Evolutionary conservation across 352 stramenopile species (phyloP).

Genomic region (Plasmopara halstedii): DNA sequence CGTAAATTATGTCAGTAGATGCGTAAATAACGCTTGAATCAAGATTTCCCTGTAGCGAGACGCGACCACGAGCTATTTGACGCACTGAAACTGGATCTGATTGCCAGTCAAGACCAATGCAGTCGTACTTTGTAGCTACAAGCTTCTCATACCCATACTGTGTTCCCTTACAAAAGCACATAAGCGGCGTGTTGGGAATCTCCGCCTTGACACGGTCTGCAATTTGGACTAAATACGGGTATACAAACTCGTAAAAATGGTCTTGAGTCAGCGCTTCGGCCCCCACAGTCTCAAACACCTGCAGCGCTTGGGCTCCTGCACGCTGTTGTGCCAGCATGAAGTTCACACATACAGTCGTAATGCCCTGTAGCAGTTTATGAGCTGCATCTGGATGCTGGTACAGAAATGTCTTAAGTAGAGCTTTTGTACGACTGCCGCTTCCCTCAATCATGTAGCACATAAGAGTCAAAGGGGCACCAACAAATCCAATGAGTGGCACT

Average conservation of each 20-base stretch:
- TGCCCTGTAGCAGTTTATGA: constrained; percentile 87
- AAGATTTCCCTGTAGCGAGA: constrained; percentile 90
- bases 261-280: constrained; percentile 91
- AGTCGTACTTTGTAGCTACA: constrained; percentile 88
- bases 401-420: constrained; percentile 93
- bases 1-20: constrained; percentile 76
- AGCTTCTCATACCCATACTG: constrained; percentile 72
- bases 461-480: constrained; percentile 94
- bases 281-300: constrained; percentile 97
- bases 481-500: constrained; percentile 98
- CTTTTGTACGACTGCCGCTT: constrained; percentile 92
- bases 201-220: constrained; percentile 70
- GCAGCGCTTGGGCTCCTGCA: constrained; percentile 91
- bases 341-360: constrained; percentile 94
- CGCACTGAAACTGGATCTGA: constrained; percentile 88
- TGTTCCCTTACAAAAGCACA: constrained; percentile 84
- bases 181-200: constrained; percentile 51
- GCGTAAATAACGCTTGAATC: constrained; percentile 87
- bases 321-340: constrained; percentile 93
- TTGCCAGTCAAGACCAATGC: constrained; percentile 90
- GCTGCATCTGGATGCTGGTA: constrained; percentile 89
- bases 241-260: constrained; percentile 93
- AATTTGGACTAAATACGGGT: constrained; percentile 88
- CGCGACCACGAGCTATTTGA: constrained; percentile 57
- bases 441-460: constrained; percentile 99